phyloP scores from a whole-genome alignment of 2,329 filamentous ascomycete genomes.

The Juglanconis sp. region DNA sequence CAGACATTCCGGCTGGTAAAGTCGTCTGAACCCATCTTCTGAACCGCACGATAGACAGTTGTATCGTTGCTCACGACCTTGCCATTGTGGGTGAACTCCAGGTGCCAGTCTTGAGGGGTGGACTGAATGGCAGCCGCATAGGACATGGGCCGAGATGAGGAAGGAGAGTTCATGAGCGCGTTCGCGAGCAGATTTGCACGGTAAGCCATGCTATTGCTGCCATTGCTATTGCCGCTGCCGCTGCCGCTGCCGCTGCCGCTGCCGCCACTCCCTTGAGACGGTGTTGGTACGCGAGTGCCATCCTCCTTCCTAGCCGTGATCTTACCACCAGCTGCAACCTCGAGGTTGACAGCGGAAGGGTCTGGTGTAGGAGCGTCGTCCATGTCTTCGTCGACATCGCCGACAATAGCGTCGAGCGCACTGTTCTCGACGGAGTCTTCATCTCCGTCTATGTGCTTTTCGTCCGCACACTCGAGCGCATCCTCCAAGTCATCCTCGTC shows the following conservation, averaged over 20 bases:
- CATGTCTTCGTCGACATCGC: slow-evolving; percentile 83
- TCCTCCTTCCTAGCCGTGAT: slow-evolving; percentile 91
- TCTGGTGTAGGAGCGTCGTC: slow-evolving; percentile 70
- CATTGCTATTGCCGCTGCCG: slow-evolving; percentile 18
- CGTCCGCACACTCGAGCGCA: slow-evolving; percentile 87
- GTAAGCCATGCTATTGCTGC: slow-evolving; percentile 35
- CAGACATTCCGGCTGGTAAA: slow-evolving; percentile 74
- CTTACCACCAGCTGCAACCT: slow-evolving; percentile 80
- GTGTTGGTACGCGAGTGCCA: slow-evolving; percentile 80
- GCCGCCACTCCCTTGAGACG: slow-evolving; percentile 36
- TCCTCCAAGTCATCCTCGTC: slow-evolving; percentile 63
- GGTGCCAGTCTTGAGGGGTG: slow-evolving; percentile 89
- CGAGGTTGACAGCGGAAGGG: slow-evolving; percentile 85
- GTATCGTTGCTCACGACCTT: slow-evolving; percentile 86
- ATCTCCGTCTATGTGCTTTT: slow-evolving; percentile 73
- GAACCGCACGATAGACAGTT: slow-evolving; percentile 92
- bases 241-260: slow-evolving; percentile 29
- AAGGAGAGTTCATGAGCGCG: slow-evolving; percentile 41
- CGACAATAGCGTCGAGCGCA: slow-evolving; percentile 82
- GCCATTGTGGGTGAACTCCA: slow-evolving; percentile 86
- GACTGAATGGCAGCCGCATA: slow-evolving; percentile 82
- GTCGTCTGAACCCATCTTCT: slow-evolving; percentile 62
- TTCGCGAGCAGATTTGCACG: slow-evolving; percentile 39
- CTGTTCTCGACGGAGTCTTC: slow-evolving; percentile 63
- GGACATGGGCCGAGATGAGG: slow-evolving; percentile 66